Conservation (phyloP, 306 rosid species). For the Psophocarpus tetragonolobus region DNA sequence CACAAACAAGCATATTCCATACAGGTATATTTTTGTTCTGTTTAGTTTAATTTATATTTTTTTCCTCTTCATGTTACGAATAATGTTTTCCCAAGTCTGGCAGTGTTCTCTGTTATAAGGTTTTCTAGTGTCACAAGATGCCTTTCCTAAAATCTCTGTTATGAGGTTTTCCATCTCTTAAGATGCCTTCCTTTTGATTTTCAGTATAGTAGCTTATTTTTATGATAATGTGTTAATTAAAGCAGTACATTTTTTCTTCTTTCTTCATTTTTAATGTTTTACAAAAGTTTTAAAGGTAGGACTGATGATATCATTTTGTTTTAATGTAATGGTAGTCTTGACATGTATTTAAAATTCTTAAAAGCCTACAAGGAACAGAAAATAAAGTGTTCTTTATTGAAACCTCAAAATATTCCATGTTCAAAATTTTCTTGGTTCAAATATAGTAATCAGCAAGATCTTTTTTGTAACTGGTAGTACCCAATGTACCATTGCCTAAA, state of each 20-base stretch:
- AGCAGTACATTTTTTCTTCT: not conserved
- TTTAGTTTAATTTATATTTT: conserved; percentile 13
- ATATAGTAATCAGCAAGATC: not conserved
- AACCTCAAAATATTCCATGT: not conserved
- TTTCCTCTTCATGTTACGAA: conserved; percentile 23
- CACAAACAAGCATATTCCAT: conserved; percentile 71
- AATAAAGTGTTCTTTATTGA: conserved; percentile 8
- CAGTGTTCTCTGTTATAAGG: not conserved
- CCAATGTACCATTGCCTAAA: not conserved
- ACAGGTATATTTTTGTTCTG: conserved; percentile 56
- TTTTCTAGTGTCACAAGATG: not conserved
- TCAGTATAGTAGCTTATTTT: not conserved
- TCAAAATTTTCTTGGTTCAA: not conserved
- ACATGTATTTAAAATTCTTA: not conserved
- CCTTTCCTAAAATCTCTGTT: no score
- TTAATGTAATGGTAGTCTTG: not conserved
- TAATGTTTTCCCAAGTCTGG: conserved; percentile 10
- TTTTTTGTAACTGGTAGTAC: not conserved
- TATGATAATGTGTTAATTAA: not conserved
- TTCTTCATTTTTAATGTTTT: not conserved
- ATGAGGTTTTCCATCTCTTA: not conserved
- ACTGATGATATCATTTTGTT: not conserved
- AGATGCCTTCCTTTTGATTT: conserved; percentile 8
- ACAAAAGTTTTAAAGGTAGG: not conserved
- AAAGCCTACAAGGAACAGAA: not conserved